A percentile compares a stretch with the other conserved stretches of the same genome.
These are phyloP conservation scores for Fagopyrum tataricum DNA, from an alignment of 148 eudicot genomes.

Conservation along the genomic window DNA sequence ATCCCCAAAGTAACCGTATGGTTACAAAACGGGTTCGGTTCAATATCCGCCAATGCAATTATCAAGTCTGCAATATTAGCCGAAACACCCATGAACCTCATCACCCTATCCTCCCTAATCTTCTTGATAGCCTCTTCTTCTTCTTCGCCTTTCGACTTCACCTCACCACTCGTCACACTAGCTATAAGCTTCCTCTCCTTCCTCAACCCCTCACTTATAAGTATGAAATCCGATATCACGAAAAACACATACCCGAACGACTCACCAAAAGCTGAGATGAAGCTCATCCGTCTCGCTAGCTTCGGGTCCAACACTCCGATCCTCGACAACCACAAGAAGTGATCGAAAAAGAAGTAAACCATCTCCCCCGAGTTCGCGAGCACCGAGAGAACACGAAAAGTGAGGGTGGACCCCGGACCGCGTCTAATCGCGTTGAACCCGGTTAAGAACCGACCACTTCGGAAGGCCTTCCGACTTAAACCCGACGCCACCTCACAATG, in stretches of 20 bases:
- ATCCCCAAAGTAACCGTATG: constrained; percentile 77
- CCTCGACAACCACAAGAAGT: constrained; percentile 76
- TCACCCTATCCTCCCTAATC: constrained; percentile 69
- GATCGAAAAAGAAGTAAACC: constrained; percentile 98
- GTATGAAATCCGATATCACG: constrained; percentile 54
- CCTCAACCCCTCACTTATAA: constrained; percentile 50
- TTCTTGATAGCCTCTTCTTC: constrained; percentile 31
- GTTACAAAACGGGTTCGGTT: constrained; percentile 84
- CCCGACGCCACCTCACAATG: constrained; percentile 84
- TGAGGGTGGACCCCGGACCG: constrained; percentile 46
- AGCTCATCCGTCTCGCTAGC: constrained; percentile 73
- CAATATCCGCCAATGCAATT: constrained; percentile 77
- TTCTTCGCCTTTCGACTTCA: constrained; percentile 9
- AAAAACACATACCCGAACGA: constrained; percentile 77
- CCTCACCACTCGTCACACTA: constrained; percentile 14
- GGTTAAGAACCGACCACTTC: constrained; percentile 67
- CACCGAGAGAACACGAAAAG: constrained; percentile 47
- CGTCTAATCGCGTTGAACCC: constrained; percentile 71
- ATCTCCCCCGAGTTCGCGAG: constrained; percentile 87
- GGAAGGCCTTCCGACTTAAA: constrained; percentile 84
- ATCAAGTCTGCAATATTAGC: constrained; percentile 90
- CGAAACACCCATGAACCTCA: constrained; percentile 90
- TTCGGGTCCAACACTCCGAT: constrained; percentile 64
- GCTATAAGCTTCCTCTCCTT: constrained; percentile 30
- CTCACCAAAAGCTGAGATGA: constrained; percentile 92